Evolutionary conservation across 2,329 filamentous ascomycete species (phyloP), one percentile per base, ranked within the genome.

Genomic region (Aureobasidium sp.): DNA sequence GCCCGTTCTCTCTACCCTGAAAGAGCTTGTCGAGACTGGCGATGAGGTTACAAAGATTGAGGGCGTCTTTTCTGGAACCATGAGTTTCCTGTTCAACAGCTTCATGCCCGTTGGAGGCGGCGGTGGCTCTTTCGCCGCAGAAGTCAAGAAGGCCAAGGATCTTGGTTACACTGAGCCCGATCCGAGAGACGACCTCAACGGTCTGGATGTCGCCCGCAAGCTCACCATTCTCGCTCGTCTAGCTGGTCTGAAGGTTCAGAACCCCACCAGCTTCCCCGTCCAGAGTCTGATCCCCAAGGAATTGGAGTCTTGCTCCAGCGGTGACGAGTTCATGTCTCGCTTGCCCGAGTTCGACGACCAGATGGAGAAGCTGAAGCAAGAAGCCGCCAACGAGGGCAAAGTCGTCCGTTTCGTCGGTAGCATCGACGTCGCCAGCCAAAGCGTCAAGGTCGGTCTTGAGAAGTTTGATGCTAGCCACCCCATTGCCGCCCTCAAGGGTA

Each of bases 41-140:
- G 93, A 98, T 66, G 79, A 88, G 67, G 85, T 98, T 4, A 89
- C 81, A 52, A 90, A 85, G 72, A 94, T 98, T 61, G 91, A 97
- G 73, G 93, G 93, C 60, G 90, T 98, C 48, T 97, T 98, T 74
- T 95, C 88, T 57, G 93, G 93, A 59, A 98, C 93, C 53, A 91
- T 98, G 83, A 94, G 88, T 34, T 98, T 96, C 78, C 78, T 98
- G 35, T 97, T 98, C 82, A 97, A 97, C 77, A 90, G 83, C 19
- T 98, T 97, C 69, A 89, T 90, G 44, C 93, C 93, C 0, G 83
- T 84, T 2, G 80, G 82, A 45, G 86, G 85, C 4, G 74, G 77
- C 19, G 87, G 86, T 29, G 88, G 88, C 49, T 83, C 85, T 64
- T 98, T 94, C 85, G 93, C 88, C 38, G 86, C 86, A 44, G 90